Evolutionary conservation across 2,329 filamentous ascomycete species (phyloP).

Genomic region (Alternaria novae-zelandiae): DNA sequence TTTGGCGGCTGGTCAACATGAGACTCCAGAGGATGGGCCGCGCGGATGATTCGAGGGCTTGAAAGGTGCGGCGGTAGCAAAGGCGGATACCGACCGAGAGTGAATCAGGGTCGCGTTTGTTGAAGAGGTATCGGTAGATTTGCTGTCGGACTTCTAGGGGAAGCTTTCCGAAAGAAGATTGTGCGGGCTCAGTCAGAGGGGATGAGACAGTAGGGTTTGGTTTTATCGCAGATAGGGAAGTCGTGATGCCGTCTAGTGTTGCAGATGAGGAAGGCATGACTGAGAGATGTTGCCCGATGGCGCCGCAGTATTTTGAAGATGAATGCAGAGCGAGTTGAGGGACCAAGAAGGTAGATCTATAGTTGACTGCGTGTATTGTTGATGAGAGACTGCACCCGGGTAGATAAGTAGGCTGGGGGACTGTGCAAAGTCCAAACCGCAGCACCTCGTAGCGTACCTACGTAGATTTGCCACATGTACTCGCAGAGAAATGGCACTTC

Average conservation of each 20-base stretch:
- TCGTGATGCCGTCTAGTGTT: background rate
- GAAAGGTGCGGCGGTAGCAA: background rate
- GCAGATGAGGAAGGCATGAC: background rate
- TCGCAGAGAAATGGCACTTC: background rate
- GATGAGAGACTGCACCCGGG: background rate
- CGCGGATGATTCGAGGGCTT: background rate
- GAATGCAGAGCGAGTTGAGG: background rate
- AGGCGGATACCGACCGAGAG: background rate
- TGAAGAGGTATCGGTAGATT: background rate
- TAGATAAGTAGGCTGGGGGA: background rate
- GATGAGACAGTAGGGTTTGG: background rate
- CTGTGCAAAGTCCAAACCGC: background rate
- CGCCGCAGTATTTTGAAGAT: background rate
- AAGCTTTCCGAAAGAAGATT: background rate
- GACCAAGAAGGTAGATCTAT: background rate
- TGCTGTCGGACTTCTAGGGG: background rate
- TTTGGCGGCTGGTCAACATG: background rate
- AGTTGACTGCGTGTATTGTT: background rate
- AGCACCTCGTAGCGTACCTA: background rate
- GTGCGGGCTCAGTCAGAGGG: too few species aligned
- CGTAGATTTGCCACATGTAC: background rate
- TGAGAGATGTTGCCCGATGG: background rate
- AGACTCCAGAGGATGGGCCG: background rate
- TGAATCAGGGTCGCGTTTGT: background rate
- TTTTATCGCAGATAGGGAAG: background rate